These are phyloP conservation scores for Botrytis fabae DNA, from an alignment of 2,329 filamentous ascomycete species.

Conservation along the genomic window DNA sequence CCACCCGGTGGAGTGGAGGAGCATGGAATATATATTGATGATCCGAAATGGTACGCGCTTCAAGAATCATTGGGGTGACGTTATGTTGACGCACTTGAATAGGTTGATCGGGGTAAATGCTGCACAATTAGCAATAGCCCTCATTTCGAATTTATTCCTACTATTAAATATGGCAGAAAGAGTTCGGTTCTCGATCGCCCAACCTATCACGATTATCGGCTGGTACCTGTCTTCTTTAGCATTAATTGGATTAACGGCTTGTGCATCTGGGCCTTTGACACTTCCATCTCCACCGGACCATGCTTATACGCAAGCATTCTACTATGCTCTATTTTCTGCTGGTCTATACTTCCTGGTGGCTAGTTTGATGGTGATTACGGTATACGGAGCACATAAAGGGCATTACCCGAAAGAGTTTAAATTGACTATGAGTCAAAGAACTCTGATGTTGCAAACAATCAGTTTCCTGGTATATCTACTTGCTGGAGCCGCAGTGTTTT, in stretches of 20 bases:
- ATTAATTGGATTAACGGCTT: conserved; percentile 65
- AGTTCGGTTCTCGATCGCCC: conserved; percentile 76
- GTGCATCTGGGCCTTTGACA: conserved; percentile 59
- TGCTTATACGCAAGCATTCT: conserved; percentile 78
- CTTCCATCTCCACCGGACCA: conserved; percentile 54
- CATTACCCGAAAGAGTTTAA: conserved; percentile 79
- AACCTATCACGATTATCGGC: conserved; percentile 78
- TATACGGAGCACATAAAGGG: conserved; percentile 67
- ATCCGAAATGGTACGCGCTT: conserved; percentile 66
- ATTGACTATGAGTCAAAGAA: conserved; percentile 78
- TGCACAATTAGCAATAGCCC: conserved; percentile 71
- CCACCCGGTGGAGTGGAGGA: conserved; percentile 51
- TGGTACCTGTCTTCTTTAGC: conserved; percentile 69
- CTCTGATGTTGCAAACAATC: conserved; percentile 88
- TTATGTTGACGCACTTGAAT: neutral
- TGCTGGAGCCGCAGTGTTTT: conserved; percentile 74
- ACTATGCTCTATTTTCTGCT: conserved; percentile 80
- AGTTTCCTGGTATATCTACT: conserved; percentile 79
- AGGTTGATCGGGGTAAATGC: conserved; percentile 76
- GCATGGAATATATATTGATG: conserved; percentile 56
- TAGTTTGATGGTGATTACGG: conserved; percentile 74
- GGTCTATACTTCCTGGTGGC: conserved; percentile 75
- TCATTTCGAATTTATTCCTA: conserved; percentile 77
- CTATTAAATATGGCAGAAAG: conserved; percentile 83
- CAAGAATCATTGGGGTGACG: neutral